These are phyloP conservation scores for Chaetomiaceae sp. DNA, from an alignment of 2,329 filamentous ascomycete genomes.

Conservation along the genomic window DNA sequence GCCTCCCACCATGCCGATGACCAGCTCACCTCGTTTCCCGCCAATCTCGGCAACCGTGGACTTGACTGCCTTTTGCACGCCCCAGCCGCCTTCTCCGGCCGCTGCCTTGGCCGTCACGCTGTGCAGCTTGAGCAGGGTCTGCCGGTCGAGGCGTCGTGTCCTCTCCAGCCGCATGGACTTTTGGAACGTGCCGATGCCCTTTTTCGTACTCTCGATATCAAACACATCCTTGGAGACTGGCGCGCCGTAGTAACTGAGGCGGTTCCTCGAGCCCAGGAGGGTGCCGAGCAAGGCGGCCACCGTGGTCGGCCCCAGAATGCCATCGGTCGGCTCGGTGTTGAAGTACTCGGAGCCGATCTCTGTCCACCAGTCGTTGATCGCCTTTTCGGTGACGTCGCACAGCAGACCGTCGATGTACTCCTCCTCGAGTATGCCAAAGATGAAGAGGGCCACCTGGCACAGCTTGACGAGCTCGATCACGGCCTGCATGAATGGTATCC, in stretches of 20 bases:
- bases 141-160: slow-evolving; percentile 74
- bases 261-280: slow-evolving; percentile 83
- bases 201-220: slow-evolving; percentile 75
- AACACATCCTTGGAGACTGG: slow-evolving; percentile 89
- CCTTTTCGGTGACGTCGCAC: slow-evolving; percentile 87
- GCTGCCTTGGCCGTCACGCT: slow-evolving; percentile 85
- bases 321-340: slow-evolving; percentile 87
- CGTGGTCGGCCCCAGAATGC: slow-evolving; percentile 86
- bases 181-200: slow-evolving; percentile 83
- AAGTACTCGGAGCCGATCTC: slow-evolving; percentile 89
- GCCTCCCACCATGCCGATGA: slow-evolving; percentile 88
- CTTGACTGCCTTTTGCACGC: slow-evolving; percentile 89
- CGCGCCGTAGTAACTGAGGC: slow-evolving; percentile 77
- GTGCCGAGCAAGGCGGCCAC: slow-evolving; percentile 84
- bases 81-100: slow-evolving; percentile 82
- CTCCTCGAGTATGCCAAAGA: slow-evolving; percentile 82
- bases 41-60: slow-evolving; percentile 91
- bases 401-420: slow-evolving; percentile 89
- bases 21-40: slow-evolving; percentile 88
- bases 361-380: slow-evolving; percentile 93
- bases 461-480: slow-evolving; percentile 87
- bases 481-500: slow-evolving; percentile 69
- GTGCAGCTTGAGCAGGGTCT: slow-evolving; percentile 77
- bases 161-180: slow-evolving; percentile 78
- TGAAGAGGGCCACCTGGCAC: slow-evolving; percentile 80